Evolutionary conservation across 495 filamentous ascomycete genomes (phyloP), one percentile per base, ranked within the genome.

Genomic region (Podospora conica): DNA sequence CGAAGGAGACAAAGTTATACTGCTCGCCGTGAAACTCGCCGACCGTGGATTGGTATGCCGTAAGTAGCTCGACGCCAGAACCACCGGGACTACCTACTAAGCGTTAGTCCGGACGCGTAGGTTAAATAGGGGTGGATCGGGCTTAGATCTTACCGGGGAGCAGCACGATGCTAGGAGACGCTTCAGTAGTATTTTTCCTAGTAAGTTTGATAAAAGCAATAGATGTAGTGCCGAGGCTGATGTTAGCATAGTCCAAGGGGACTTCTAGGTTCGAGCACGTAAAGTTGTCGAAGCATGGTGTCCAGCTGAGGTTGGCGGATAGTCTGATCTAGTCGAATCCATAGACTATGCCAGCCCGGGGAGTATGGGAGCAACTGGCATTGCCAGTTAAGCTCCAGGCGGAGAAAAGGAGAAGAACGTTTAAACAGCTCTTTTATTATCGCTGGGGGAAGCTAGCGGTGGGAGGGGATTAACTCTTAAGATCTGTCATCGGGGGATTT

Each of bases 1-100:
- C 60, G 15, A 62, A 62, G 15, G 60, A 62, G 29, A 62, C 60
- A 21, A 62, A 53, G 29, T 62, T 62, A 20, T 62, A 62, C 25
- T 62, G 60, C 22, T 62, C 60, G 3, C 60, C 60, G 20, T 53
- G n/a, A 4, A 62, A 5, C 22, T 40, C 7, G 2, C 60, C 60
- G 4, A 21, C 60, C 6, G 7, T 62, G 29, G 3, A 5, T 22
- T 22, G 28, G 60, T 62, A 62, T 22, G 27, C 53, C 2, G 20
- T 28, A 8, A 62, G 29, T 5, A 62, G 60, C 10, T 53, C 60
- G 20, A 53, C 33, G 33, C 60, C 60, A 22, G 60, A 48, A n/a
- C 60, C 60, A 1, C 60, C 60, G 29, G 60, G 60, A 53, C 60
- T 28, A 40, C 60, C 60, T 62, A 28, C 3, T 60, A 3, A 40